Conservation (phyloP, 176 grass and related monocot genomes). For the Elymus sibiricus region DNA sequence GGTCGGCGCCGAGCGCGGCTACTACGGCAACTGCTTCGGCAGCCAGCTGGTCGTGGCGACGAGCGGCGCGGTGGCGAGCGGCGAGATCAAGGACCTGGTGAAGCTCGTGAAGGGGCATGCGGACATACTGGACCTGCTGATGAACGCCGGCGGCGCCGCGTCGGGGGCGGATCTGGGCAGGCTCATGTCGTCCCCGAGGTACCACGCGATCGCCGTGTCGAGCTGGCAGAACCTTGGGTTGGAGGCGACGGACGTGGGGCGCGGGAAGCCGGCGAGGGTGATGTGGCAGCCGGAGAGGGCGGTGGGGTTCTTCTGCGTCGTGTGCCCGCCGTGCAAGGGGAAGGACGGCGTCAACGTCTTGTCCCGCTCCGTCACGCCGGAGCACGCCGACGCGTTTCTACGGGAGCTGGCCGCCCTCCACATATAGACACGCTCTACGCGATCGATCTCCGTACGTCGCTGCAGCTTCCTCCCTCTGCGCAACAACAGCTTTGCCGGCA, state of each 20-base stretch:
- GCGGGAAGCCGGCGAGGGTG: neutral
- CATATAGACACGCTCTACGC: no score
- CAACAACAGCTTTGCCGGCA: no score
- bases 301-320: neutral
- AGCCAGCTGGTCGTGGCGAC: neutral
- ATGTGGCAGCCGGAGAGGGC: neutral
- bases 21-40: slow-evolving; percentile 36
- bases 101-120: slow-evolving; percentile 13
- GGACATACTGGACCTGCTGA: neutral
- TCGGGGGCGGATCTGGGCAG: neutral
- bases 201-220: neutral
- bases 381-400: neutral
- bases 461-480: no score
- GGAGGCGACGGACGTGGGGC: neutral
- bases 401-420: neutral
- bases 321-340: neutral
- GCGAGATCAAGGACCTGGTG: slow-evolving; percentile 13
- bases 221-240: neutral
- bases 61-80: neutral
- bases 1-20: neutral
- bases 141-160: no score
- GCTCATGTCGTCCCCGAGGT: neutral
- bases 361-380: neutral
- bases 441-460: no score
- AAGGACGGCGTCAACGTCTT: neutral